Conservation (phyloP, 202 grass and related monocot genomes). For the Digitaria exilis region DNA sequence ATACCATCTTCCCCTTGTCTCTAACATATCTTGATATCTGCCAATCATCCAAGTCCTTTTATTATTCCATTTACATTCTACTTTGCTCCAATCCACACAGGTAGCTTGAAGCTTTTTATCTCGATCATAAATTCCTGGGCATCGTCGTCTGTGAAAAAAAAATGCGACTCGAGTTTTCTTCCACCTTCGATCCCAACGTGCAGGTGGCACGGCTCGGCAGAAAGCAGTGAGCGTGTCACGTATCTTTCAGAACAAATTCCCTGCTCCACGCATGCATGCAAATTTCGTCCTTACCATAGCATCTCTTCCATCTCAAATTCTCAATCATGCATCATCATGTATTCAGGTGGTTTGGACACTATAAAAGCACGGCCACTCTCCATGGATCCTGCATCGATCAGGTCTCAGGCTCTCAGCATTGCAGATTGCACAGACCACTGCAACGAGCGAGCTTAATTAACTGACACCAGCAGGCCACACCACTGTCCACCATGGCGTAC, state of each 20-base stretch:
- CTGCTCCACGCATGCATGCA: conserved; percentile 11
- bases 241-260: conserved; percentile 48
- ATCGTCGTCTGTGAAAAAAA: background rate
- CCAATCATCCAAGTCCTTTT: conserved; percentile 16
- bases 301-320: background rate
- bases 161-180: conserved; percentile 17
- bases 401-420: background rate
- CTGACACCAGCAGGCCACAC: background rate
- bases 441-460: background rate
- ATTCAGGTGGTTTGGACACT: background rate
- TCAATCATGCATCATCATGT: background rate
- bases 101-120: conserved; percentile 16
- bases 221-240: background rate
- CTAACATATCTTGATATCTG: background rate
- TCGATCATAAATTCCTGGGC: conserved; percentile 10
- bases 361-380: conserved; percentile 37
- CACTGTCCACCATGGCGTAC: conserved; percentile 32
- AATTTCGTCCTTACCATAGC: background rate
- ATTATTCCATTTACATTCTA: conserved; percentile 38
- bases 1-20: background rate
- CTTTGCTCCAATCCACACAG: conserved; percentile 21
- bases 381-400: conserved; percentile 23
- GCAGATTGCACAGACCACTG: background rate
- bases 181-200: conserved; percentile 29
- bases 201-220: conserved; percentile 27